A percentile compares a stretch with the other conserved stretches of the same genome.
Conservation (phyloP, 2,329 filamentous ascomycete species). For the Dendrostoma leiphaemia region DNA sequence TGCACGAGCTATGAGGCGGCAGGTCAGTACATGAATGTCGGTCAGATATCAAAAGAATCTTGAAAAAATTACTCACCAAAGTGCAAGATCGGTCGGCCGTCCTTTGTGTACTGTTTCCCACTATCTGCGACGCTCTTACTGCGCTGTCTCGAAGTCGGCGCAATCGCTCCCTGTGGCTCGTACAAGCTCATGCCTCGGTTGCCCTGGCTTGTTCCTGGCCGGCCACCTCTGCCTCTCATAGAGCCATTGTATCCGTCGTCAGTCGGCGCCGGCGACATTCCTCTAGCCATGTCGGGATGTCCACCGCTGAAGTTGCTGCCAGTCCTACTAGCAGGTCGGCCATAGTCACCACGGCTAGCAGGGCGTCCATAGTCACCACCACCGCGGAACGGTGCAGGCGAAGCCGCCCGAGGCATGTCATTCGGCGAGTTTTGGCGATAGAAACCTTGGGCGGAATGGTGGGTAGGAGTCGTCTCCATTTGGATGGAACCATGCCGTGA, state of each 20-base stretch:
- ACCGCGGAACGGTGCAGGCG: constrained; percentile 44
- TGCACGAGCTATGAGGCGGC: constrained; percentile 69
- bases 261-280: constrained; percentile 37
- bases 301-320: constrained; percentile 24
- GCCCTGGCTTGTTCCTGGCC: constrained; percentile 44
- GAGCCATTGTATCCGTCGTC: constrained; percentile 58
- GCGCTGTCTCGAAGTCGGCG: constrained; percentile 48
- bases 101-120: constrained; percentile 77
- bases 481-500: constrained; percentile 34
- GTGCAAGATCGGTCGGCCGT: constrained; percentile 85
- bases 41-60: too few species aligned
- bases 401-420: constrained; percentile 43
- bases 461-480: constrained; percentile 39
- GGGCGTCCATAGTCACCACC: constrained; percentile 45
- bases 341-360: constrained; percentile 44
- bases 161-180: constrained; percentile 44
- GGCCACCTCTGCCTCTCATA: constrained; percentile 48
- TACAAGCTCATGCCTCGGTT: constrained; percentile 56
- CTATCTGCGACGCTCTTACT: constrained; percentile 87
- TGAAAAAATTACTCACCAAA: constrained; percentile 69
- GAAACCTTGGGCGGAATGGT: constrained; percentile 49
- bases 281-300: constrained; percentile 45
- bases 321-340: constrained; percentile 31
- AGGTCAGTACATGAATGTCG: neutral
- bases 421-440: constrained; percentile 52